Evolutionary conservation across 352 stramenopile genomes (phyloP).

Genomic region (Globisporangium viniferum): DNA sequence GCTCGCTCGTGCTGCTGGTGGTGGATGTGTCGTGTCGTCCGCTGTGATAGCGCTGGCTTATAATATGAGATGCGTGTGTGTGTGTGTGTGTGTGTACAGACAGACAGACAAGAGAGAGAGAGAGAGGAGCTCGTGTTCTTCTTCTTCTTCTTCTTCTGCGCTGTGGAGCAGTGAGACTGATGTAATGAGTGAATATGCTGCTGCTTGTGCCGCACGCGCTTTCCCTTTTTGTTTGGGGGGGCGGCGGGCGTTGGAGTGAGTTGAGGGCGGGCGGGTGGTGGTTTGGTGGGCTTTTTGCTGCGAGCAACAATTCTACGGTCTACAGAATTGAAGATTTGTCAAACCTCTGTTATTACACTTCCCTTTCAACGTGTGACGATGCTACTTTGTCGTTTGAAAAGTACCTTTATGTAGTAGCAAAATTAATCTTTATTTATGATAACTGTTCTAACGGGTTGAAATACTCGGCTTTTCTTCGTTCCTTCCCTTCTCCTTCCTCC

Average conservation of each 20-base stretch:
- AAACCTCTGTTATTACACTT: not conserved
- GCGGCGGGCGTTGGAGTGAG: not conserved
- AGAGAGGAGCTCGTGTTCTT: not conserved
- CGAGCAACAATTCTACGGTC: conserved; percentile 7
- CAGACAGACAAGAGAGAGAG: not conserved
- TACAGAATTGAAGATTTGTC: not conserved
- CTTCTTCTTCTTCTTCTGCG: conserved; percentile 2
- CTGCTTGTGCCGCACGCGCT: not conserved
- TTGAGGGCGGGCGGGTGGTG: not conserved
- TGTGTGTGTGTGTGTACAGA: conserved; percentile 7
- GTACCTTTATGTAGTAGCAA: not conserved
- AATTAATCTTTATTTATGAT: not conserved
- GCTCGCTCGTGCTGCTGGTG: not conserved
- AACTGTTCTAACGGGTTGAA: not conserved
- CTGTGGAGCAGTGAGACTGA: conserved; percentile 9
- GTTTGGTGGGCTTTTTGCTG: not conserved
- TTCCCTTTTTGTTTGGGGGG: not conserved
- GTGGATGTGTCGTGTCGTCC: not conserved
- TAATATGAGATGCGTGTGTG: not conserved
- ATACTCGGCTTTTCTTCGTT: conserved; percentile 4
- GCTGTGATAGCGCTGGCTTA: not conserved
- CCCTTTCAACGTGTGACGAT: too few species aligned
- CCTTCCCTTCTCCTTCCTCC: not conserved
- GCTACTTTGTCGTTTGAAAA: too few species aligned
- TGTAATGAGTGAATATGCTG: not conserved